Percentiles rank a stretch among this genome's conserved stretches.
phyloP scores from a whole-genome alignment of 2,329 filamentous ascomycete genomes.

The Cercospora zeae-maydis region DNA sequence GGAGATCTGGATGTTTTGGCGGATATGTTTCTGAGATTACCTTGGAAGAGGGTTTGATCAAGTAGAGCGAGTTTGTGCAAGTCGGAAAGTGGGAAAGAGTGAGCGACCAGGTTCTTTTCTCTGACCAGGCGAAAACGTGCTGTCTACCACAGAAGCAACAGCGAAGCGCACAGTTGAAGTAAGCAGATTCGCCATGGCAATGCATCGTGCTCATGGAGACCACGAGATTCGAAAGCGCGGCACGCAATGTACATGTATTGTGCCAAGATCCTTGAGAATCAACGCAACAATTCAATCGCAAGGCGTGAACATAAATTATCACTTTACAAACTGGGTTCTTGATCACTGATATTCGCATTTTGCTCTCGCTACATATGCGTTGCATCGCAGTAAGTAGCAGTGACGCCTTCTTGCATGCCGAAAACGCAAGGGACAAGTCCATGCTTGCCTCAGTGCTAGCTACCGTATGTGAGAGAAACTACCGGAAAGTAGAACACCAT shows the following conservation, averaged over 20 bases:
- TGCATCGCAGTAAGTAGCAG: neutral
- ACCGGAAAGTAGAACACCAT: neutral
- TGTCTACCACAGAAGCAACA: too few relatives aligned
- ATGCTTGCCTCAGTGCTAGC: neutral
- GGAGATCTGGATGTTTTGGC: constrained; percentile 17
- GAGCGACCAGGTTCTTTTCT: too few relatives aligned
- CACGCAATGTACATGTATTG: neutral
- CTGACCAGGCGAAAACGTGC: too few relatives aligned
- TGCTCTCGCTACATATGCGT: neutral
- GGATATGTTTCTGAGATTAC: constrained; percentile 5
- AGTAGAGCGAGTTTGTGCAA: neutral
- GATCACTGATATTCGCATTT: neutral
- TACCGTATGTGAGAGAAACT: neutral
- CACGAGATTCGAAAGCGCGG: neutral
- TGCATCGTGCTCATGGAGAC: neutral
- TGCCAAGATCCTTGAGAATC: too few relatives aligned
- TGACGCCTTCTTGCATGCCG: neutral
- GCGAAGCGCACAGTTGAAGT: neutral
- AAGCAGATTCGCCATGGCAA: neutral
- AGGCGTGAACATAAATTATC: neutral
- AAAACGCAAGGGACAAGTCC: neutral
- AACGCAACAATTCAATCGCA: neutral
- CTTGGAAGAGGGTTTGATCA: neutral
- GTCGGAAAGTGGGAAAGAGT: neutral
- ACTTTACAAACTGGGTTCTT: neutral